Evolutionary conservation across 2,329 filamentous ascomycete species (phyloP).

Genomic region (Magnaporthiopsis rhizophila): DNA sequence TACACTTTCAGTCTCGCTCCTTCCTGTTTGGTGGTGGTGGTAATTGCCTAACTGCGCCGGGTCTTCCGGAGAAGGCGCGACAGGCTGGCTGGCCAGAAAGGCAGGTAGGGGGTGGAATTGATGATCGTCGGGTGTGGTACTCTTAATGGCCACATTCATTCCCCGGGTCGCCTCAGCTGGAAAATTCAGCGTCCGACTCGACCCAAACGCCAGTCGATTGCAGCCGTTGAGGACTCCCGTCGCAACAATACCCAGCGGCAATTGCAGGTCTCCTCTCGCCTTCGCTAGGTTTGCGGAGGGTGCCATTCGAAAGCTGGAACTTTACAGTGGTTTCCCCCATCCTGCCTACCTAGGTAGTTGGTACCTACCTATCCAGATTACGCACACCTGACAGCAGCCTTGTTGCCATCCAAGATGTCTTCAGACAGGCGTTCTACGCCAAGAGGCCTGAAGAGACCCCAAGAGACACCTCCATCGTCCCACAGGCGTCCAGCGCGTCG

Average conservation of each 20-base stretch:
- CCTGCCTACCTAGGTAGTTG: not conserved
- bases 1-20: no score
- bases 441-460: not conserved
- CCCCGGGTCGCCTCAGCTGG: no score
- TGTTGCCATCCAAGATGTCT: not conserved
- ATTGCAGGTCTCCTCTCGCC: no score
- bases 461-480: not conserved
- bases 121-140: no score
- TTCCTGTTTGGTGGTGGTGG: not conserved
- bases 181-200: no score
- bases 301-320: not conserved
- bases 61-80: not conserved
- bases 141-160: no score
- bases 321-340: not conserved
- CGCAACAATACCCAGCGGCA: no score
- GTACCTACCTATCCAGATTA: not conserved
- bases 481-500: slow-evolving; percentile 2
- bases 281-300: no score
- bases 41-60: not conserved
- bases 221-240: no score
- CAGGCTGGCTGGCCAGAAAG: not conserved
- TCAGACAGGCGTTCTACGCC: not conserved
- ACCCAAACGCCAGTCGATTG: no score
- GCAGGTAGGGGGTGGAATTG: no score
- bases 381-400: not conserved